phyloP scores from a whole-genome alignment of 2,329 filamentous ascomycete species.

The Ceratocystis albifundus region DNA sequence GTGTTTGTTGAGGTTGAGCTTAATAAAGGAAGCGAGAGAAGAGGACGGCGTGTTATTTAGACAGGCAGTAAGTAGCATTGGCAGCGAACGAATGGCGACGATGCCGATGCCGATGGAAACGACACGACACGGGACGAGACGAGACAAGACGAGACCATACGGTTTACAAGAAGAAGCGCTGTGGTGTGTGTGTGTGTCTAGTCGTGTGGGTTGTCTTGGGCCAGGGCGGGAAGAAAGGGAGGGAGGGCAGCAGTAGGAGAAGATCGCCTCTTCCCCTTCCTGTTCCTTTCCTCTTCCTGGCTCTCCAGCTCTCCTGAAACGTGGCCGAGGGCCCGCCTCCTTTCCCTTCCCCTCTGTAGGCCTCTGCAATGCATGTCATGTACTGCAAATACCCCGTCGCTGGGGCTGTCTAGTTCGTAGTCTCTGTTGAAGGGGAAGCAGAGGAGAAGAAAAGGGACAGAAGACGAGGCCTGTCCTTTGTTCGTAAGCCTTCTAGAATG shows the following conservation, averaged over 20 bases:
- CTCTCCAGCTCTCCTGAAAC: slow-evolving; percentile 23
- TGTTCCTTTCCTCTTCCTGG: not conserved
- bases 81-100: too few relatives aligned
- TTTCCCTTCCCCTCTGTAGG: slow-evolving; percentile 3
- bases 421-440: not conserved
- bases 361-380: not conserved
- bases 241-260: too few relatives aligned
- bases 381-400: too few relatives aligned
- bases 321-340: slow-evolving; percentile 21
- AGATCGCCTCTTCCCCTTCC: not conserved
- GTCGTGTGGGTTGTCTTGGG: not conserved
- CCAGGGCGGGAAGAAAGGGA: too few relatives aligned
- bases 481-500: slow-evolving; percentile 3
- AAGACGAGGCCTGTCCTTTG: not conserved
- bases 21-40: not conserved
- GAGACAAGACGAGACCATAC: not conserved
- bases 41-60: not conserved
- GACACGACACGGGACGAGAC: too few relatives aligned
- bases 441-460: not conserved
- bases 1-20: too few relatives aligned
- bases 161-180: not conserved
- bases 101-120: too few relatives aligned
- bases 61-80: too few relatives aligned
- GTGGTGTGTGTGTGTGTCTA: not conserved
- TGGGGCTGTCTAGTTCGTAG: too few relatives aligned